These are phyloP conservation scores for Urostyla sp. DNA, from an alignment of 73 alveolate species.

Conservation along the genomic window DNA sequence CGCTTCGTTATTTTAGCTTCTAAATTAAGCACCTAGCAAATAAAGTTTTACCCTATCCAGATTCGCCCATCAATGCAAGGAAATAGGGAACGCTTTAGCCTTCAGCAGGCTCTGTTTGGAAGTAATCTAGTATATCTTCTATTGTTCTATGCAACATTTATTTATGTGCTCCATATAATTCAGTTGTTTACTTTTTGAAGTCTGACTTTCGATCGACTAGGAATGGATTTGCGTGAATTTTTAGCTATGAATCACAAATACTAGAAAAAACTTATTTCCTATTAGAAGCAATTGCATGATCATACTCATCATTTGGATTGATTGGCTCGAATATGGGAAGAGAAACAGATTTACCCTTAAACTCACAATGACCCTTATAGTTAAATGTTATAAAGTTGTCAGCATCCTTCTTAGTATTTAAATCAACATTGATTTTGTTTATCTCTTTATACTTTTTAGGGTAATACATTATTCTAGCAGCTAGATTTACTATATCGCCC, in stretches of 20 bases:
- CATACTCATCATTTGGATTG: conserved; percentile 57
- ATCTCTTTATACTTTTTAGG: conserved; percentile 61
- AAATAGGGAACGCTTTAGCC: conserved; percentile 38
- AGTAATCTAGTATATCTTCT: conserved; percentile 34
- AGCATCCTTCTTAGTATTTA: conserved; percentile 65
- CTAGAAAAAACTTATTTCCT: conserved; percentile 28
- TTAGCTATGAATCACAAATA: conserved; percentile 34
- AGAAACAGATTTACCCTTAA: conserved; percentile 67
- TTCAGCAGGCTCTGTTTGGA: conserved; percentile 4
- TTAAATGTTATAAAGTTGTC: conserved; percentile 48
- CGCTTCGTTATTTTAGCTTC: conserved; percentile 17
- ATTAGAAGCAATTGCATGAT: background rate
- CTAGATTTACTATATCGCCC: conserved; percentile 96
- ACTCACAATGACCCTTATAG: conserved; percentile 65
- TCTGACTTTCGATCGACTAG: conserved; percentile 51
- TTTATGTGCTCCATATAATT: conserved; percentile 51
- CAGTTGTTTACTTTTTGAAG: conserved; percentile 13
- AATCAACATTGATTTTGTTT: conserved; percentile 58
- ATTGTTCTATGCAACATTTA: conserved; percentile 15
- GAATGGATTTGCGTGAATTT: conserved; percentile 66
- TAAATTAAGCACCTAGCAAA: conserved; percentile 42
- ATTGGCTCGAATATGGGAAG: conserved; percentile 72
- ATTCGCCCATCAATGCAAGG: conserved; percentile 31
- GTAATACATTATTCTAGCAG: conserved; percentile 93
- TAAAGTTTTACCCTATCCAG: conserved; percentile 40